Percentiles rank a stretch among this genome's conserved stretches.
Conservation (phyloP, 2,329 filamentous ascomycete genomes). For the Pseudogymnoascus sp. region DNA sequence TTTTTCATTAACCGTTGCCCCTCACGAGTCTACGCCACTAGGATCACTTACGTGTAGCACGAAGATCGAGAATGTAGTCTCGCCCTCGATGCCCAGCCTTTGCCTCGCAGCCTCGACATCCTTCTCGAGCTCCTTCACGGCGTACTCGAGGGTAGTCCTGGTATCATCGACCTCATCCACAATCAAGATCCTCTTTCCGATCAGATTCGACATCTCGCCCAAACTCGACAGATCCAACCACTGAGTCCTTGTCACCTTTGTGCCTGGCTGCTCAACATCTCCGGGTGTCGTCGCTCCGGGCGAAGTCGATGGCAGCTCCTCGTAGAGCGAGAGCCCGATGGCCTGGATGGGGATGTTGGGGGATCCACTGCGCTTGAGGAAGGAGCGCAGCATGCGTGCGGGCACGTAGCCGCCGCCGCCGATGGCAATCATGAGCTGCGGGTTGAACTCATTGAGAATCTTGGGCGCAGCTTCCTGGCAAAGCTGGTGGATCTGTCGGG, state of each 20-base stretch:
- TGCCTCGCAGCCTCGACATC: conserved; percentile 78
- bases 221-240: conserved; percentile 89
- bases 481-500: conserved; percentile 81
- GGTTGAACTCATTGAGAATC: conserved; percentile 80
- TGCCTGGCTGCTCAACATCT: conserved; percentile 69
- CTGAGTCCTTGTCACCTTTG: conserved; percentile 94
- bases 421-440: conserved; percentile 97
- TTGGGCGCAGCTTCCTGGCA: conserved; percentile 77
- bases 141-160: conserved; percentile 87
- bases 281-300: conserved; percentile 29
- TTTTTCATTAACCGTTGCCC: conserved; percentile 16
- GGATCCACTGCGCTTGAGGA: conserved; percentile 79
- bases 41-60: conserved; percentile 67
- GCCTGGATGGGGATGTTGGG: conserved; percentile 99
- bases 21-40: background rate
- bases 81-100: conserved; percentile 55
- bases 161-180: conserved; percentile 97
- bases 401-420: conserved; percentile 96
- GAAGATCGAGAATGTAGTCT: conserved; percentile 89
- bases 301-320: conserved; percentile 56
- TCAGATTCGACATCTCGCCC: conserved; percentile 75
- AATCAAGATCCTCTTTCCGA: conserved; percentile 86
- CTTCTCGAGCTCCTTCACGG: conserved; percentile 87
- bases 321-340: conserved; percentile 95
- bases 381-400: conserved; percentile 91